Evolutionary conservation across 2,329 filamentous ascomycete genomes (phyloP), one percentile per base, ranked within the genome.

Genomic region (Arthrobotrys conoides): DNA sequence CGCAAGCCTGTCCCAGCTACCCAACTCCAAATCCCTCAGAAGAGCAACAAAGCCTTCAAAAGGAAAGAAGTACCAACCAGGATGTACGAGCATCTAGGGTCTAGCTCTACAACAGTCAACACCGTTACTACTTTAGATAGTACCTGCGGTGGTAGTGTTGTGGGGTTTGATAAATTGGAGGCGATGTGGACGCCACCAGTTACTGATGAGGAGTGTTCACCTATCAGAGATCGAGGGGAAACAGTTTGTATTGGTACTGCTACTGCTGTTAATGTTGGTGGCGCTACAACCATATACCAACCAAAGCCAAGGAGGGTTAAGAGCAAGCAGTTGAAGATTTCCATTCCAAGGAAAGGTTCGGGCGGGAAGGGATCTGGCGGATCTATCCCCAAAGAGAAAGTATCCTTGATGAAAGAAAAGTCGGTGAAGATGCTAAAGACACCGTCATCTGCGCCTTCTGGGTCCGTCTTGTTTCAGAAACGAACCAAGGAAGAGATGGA

Each of bases 281-380:
- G 51, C 2, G 30, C 8, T 22, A 10, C 67, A 9, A 20, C 41
- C 20, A 41, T 77, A 6, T 71, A 68, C n/a, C 61, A 77, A 38
- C 73, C 67, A 10, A 77, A 68, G 30, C 73, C 73, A 10, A 67
- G 67, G 33, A 36, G 73, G 22, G 73, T 71, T 1, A 71, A 71
- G 67, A 77, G 73, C 67, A 77, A 77, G 24, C 66, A 70, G 38
- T 63, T 77, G 22, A 71, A 55, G 67, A 77, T 77, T 24, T 51
- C 73, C 5, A 71, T 77, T n/a, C 73, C 73, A 18, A 64, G 71
- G 8, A 77, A 69, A 24, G 55, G 36, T 22, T 59, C 70, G 0
- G 38, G 41, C 14, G 61, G 61, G 22, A 64, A 49, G 41, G 20
- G 44, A 3, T 71, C 53, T 8, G 51, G 38, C 1, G 66, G 66